Base-by-base conservation (phyloP, 768 basidiomycete species). In the Macrolepiota fuliginosa region DNA sequence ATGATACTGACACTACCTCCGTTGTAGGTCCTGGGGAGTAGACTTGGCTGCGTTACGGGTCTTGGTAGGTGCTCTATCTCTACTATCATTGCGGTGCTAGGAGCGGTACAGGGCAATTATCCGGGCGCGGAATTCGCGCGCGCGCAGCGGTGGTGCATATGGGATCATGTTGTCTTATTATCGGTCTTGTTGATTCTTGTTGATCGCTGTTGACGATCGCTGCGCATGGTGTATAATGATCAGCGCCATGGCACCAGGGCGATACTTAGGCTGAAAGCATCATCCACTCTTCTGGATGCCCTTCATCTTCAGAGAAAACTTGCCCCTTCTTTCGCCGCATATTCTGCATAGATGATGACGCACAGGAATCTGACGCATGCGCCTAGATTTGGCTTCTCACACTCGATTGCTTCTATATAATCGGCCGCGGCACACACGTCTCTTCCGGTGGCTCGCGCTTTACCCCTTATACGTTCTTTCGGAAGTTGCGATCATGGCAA, bases 31-130 rank as follows among this genome's bases (percentile, higher is more conserved):
- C 81, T 95, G 46, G 87, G 94, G 4, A 85, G 89, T 49, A 81
- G 90, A 64, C 76, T 98, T 1, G 96, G 96, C 25, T 86, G 87
- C 63, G 90, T 92, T 24, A 92, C 91, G 0, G 91, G 91, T 6
- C 79, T 91, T 19, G 89, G 91, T 90, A 72, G 70, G 76, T 73
- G 24, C 4, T 42, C 53, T 40, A 25, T 54, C 58, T 57, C 54
- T 27, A n/a, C 52, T 24, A 55, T 45, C 50, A 24, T 50, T 49
- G 50, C 39, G 36, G 47, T 19, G 47, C 58, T 58, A 32, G 37
- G 55, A 3, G 32, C 15, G 27, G 22, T 49, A 22, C 27, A 45
- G 19, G 1, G 24, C 24, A 15, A 11, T 58, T 58, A 29, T 36
- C 24, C 17, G 19, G 22, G 29, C 32, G 9, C n/a, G 15, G 19